phyloP scores from a whole-genome alignment of 106 monocot genomes.

The Apostasia shenzhenica region DNA sequence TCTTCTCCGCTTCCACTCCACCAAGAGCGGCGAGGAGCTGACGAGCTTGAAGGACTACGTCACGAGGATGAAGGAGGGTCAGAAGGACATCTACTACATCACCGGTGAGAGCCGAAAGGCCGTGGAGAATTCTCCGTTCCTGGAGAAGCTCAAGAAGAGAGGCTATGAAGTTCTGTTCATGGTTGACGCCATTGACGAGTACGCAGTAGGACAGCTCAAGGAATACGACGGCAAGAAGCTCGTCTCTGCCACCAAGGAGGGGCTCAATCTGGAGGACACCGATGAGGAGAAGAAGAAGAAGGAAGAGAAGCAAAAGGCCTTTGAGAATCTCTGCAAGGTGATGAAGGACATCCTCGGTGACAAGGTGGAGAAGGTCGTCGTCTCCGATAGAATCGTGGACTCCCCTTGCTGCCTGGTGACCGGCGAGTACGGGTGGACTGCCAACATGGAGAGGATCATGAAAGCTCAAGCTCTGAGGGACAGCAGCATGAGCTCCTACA shows the following conservation, averaged over 20 bases:
- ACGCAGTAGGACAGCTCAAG: slow-evolving; percentile 34
- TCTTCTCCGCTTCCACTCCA: slow-evolving; percentile 28
- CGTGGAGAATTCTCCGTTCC: slow-evolving; percentile 43
- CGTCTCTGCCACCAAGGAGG: slow-evolving; percentile 37
- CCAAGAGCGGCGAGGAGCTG: slow-evolving; percentile 42
- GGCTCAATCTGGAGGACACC: slow-evolving; percentile 35
- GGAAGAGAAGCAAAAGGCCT: slow-evolving; percentile 21
- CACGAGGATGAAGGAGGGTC: slow-evolving; percentile 45
- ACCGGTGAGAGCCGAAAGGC: slow-evolving; percentile 46
- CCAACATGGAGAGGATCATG: slow-evolving; percentile 54
- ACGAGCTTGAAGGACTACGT: slow-evolving; percentile 46
- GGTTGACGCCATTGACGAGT: slow-evolving; percentile 50
- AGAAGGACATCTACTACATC: slow-evolving; percentile 45
- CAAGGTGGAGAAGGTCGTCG: slow-evolving; percentile 42
- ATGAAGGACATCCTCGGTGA: slow-evolving; percentile 41
- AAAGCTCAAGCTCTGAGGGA: slow-evolving; percentile 43
- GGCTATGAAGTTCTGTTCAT: slow-evolving; percentile 50
- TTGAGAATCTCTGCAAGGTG: slow-evolving; percentile 35
- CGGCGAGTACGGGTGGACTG: slow-evolving; percentile 43
- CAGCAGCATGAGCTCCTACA: slow-evolving; percentile 33
- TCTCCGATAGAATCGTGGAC: slow-evolving; percentile 38
- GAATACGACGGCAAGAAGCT: slow-evolving; percentile 53
- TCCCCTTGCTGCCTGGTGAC: slow-evolving; percentile 42
- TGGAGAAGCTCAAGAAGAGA: slow-evolving; percentile 39
- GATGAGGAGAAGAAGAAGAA: slow-evolving; percentile 45